Evolutionary conservation across 495 filamentous ascomycete genomes (phyloP).

Genomic region (Talaromyces adpressus): DNA sequence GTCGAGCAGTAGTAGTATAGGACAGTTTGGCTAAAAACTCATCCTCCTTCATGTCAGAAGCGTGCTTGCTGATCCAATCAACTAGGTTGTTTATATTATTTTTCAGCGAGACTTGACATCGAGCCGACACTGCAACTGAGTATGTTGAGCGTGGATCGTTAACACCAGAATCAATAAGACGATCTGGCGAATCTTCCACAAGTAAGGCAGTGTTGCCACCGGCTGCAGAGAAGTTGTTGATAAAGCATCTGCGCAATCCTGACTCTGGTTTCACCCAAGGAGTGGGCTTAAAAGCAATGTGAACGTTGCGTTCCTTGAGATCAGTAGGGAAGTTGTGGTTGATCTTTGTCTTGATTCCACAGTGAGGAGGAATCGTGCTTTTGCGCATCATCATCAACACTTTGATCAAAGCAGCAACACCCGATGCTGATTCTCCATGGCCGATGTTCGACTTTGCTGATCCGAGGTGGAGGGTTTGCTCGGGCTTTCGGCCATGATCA

Average conservation of each 20-base stretch:
- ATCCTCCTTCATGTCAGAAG: constrained; percentile 33
- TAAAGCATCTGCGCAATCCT: constrained; percentile 54
- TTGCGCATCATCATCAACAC: constrained; percentile 83
- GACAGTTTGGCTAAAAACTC: constrained; percentile 40
- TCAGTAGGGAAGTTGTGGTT: constrained; percentile 77
- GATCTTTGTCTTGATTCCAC: constrained; percentile 80
- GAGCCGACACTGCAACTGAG: constrained; percentile 45
- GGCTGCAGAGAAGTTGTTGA: constrained; percentile 64
- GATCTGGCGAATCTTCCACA: constrained; percentile 46
- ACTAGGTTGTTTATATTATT: constrained; percentile 45
- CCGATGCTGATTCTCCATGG: constrained; percentile 84
- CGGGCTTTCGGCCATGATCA: constrained; percentile 52
- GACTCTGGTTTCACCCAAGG: constrained; percentile 58
- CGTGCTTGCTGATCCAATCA: constrained; percentile 30
- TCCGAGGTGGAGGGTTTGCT: constrained; percentile 72
- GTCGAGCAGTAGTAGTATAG: constrained; percentile 78
- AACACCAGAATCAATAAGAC: constrained; percentile 26
- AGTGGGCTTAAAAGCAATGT: constrained; percentile 53
- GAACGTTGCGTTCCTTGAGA: constrained; percentile 65
- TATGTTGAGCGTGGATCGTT: constrained; percentile 47
- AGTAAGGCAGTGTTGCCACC: constrained; percentile 47
- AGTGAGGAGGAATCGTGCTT: constrained; percentile 74
- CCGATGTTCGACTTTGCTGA: constrained; percentile 86
- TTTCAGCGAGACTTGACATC: constrained; percentile 46
- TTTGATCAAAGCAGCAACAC: constrained; percentile 76